phyloP scores from a whole-genome alignment of 1,284 basidiomycete genomes.

The Cutaneotrichosporon mucoides region DNA sequence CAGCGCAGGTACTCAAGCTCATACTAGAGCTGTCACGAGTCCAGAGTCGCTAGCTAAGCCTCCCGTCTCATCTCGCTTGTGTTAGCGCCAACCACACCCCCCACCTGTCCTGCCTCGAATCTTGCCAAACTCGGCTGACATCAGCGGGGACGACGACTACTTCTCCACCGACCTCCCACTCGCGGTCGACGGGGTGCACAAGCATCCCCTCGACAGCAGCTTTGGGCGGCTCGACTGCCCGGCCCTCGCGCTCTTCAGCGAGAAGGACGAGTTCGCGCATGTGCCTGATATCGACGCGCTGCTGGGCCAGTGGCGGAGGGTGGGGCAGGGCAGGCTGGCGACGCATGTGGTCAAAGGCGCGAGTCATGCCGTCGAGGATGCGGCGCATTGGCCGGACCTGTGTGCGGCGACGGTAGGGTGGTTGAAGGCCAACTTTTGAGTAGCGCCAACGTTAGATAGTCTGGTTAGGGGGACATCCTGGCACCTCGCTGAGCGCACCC shows the following conservation, averaged over 20 bases:
- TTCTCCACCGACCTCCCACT: constrained; percentile 45
- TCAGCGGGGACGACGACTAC: constrained; percentile 49
- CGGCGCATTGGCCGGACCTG: constrained; percentile 25
- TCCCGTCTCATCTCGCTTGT: too few relatives aligned
- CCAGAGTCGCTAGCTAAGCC: too few relatives aligned
- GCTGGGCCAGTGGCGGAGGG: constrained; percentile 31
- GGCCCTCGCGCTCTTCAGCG: constrained; percentile 38
- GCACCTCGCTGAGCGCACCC: too few relatives aligned
- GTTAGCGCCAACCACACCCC: too few relatives aligned
- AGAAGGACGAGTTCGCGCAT: constrained; percentile 39
- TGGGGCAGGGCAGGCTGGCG: constrained; percentile 24
- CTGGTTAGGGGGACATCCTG: background rate
- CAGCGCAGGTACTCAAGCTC: too few relatives aligned
- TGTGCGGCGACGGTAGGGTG: constrained; percentile 29
- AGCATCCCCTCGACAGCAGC: constrained; percentile 40
- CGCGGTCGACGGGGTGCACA: constrained; percentile 17
- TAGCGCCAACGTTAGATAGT: background rate
- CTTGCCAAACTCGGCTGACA: background rate
- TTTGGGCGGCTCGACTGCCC: constrained; percentile 43
- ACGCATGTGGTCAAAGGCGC: constrained; percentile 35
- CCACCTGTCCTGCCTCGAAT: background rate
- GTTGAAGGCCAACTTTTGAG: constrained; percentile 21
- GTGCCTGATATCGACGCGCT: constrained; percentile 14
- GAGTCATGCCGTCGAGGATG: constrained; percentile 39
- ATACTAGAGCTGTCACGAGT: too few relatives aligned